Evolutionary conservation across 805 yeast genomes (phyloP).

Genomic region (Metschnikowia borealis): DNA sequence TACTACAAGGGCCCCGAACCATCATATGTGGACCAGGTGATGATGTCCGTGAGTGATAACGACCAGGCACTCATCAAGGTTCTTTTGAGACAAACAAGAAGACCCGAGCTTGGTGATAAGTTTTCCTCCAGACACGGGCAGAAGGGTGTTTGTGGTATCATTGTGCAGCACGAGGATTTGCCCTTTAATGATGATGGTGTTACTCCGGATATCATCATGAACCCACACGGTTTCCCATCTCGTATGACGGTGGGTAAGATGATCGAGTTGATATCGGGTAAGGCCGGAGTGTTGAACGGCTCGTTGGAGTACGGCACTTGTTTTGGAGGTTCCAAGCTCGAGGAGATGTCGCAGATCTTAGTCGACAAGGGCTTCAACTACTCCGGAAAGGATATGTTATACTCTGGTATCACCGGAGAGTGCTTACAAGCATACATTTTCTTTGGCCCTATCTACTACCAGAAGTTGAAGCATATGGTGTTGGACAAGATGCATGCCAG

Average conservation of each 20-base stretch:
- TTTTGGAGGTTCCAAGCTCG: slow-evolving; percentile 95
- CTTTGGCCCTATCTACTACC: slow-evolving; percentile 98
- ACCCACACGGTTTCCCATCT: slow-evolving; percentile 99
- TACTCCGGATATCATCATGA: slow-evolving; percentile 94
- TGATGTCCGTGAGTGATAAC: slow-evolving; percentile 93
- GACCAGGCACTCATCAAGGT: slow-evolving; percentile 95
- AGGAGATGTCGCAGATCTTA: slow-evolving; percentile 88
- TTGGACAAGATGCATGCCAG: slow-evolving; percentile 99
- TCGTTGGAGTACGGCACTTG: slow-evolving; percentile 93
- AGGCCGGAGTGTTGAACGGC: slow-evolving; percentile 95
- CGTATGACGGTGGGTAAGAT: slow-evolving; percentile 99
- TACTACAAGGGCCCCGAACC: slow-evolving; percentile 94
- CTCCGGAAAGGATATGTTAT: slow-evolving; percentile 96
- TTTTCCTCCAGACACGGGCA: slow-evolving; percentile 93
- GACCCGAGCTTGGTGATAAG: slow-evolving; percentile 97
- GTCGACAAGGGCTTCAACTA: slow-evolving; percentile 90
- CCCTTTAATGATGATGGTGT: slow-evolving; percentile 94
- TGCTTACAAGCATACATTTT: slow-evolving; percentile 95
- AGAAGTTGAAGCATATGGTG: slow-evolving; percentile 98
- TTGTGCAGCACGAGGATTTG: slow-evolving; percentile 93
- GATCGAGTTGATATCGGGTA: slow-evolving; percentile 94
- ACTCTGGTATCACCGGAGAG: slow-evolving; percentile 96
- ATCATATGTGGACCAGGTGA: slow-evolving; percentile 91
- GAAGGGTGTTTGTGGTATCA: slow-evolving; percentile 98
- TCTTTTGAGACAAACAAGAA: slow-evolving; percentile 85